Percentiles rank a stretch among this genome's conserved stretches.
These are phyloP conservation scores for Russula olivacea DNA, from an alignment of 768 basidiomycete species.

Conservation along the genomic window DNA sequence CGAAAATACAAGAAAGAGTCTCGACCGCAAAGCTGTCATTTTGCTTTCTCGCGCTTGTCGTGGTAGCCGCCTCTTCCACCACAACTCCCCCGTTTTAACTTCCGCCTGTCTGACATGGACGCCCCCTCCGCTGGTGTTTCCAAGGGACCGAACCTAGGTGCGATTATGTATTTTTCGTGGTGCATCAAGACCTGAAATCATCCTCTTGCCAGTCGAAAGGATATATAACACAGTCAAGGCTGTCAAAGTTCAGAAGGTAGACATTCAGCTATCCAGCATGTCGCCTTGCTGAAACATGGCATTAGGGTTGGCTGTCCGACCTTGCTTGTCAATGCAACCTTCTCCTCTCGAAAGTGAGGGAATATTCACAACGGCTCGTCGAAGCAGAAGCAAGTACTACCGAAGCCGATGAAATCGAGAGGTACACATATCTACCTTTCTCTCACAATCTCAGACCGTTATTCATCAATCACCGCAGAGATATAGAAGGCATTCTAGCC, in stretches of 20 bases:
- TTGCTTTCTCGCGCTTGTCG: slow-evolving; percentile 8
- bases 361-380: neutral
- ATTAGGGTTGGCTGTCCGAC: neutral
- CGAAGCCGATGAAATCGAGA: slow-evolving; percentile 14
- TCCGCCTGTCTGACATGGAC: no score
- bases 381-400: neutral
- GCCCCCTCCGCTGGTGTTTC: no score
- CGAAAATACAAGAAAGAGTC: no score
- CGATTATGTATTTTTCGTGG: no score
- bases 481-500: neutral
- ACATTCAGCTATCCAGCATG: neutral
- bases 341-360: slow-evolving; percentile 10
- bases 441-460: neutral
- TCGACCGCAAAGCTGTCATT: no score
- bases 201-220: no score
- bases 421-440: neutral
- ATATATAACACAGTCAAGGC: neutral
- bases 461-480: neutral
- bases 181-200: no score
- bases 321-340: slow-evolving; percentile 4
- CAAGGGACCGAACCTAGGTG: no score
- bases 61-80: no score
- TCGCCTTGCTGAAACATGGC: neutral
- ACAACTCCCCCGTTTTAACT: no score
- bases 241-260: slow-evolving; percentile 10